Percentiles rank a stretch among this genome's conserved stretches.
phyloP scores from a whole-genome alignment of 2,329 filamentous ascomycete genomes.

The Emericellopsis atlantica region DNA sequence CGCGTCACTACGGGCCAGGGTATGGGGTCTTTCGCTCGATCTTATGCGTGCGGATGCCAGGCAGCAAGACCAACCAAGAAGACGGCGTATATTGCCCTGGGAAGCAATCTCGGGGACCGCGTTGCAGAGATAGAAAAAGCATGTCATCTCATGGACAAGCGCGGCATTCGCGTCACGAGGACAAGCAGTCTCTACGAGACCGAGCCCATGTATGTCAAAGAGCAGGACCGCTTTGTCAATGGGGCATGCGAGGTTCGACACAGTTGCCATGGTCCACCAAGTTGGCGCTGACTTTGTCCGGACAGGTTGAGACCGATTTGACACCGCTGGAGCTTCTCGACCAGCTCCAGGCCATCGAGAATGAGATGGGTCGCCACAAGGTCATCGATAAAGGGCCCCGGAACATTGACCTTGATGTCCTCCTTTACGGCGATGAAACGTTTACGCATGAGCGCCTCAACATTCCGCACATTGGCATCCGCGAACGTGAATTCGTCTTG shows the following conservation, averaged over 20 bases:
- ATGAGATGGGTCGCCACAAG: slow-evolving; percentile 66
- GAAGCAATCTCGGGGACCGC: slow-evolving; percentile 84
- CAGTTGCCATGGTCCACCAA: not conserved
- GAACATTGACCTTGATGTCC: slow-evolving; percentile 87
- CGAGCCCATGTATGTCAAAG: slow-evolving; percentile 87
- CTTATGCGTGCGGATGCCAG: not conserved
- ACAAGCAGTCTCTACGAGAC: slow-evolving; percentile 93
- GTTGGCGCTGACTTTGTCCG: not conserved
- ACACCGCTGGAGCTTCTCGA: slow-evolving; percentile 67
- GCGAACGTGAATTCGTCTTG: slow-evolving; percentile 88
- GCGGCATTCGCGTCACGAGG: slow-evolving; percentile 59
- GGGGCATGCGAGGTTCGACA: slow-evolving; percentile 74
- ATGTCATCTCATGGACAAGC: slow-evolving; percentile 61
- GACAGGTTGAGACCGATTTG: slow-evolving; percentile 67
- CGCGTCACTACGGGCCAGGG: no score
- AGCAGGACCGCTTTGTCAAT: slow-evolving; percentile 83
- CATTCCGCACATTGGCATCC: slow-evolving; percentile 73
- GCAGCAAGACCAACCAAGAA: slow-evolving; percentile 8
- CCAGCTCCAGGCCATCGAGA: slow-evolving; percentile 74
- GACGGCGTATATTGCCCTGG: slow-evolving; percentile 71
- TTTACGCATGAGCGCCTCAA: slow-evolving; percentile 62
- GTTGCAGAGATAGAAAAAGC: slow-evolving; percentile 76
- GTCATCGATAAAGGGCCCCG: slow-evolving; percentile 85
- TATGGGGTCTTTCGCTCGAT: no score
- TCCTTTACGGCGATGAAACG: slow-evolving; percentile 61